Percentiles rank a stretch among this genome's conserved stretches.
phyloP scores from a whole-genome alignment of 495 filamentous ascomycete species.

The Tuber magnatum region DNA sequence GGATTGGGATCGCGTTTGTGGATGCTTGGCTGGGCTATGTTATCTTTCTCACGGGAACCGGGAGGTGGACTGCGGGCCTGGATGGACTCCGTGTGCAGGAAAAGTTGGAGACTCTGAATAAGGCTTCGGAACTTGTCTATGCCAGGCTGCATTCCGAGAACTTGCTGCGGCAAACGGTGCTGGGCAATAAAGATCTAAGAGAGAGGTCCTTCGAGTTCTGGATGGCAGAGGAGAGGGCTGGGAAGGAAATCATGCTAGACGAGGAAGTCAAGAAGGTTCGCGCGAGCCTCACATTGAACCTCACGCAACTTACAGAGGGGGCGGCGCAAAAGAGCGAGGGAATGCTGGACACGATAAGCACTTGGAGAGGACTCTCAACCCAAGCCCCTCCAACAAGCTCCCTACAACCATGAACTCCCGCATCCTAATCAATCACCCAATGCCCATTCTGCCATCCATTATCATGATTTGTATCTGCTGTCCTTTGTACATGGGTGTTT shows the following conservation, averaged over 20 bases:
- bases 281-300: conserved; percentile 51
- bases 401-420: not conserved
- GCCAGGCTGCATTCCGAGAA: conserved; percentile 49
- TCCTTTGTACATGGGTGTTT: not conserved
- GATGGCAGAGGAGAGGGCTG: conserved; percentile 50
- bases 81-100: conserved; percentile 46
- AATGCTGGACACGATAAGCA: conserved; percentile 25
- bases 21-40: conserved; percentile 56
- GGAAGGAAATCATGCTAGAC: conserved; percentile 56
- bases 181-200: conserved; percentile 50
- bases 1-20: conserved; percentile 52
- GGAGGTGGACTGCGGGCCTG: conserved; percentile 52
- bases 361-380: conserved; percentile 30
- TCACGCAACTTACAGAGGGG: conserved; percentile 51
- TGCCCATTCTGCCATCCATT: not conserved
- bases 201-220: conserved; percentile 48
- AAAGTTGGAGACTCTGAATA: conserved; percentile 46
- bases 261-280: conserved; percentile 54
- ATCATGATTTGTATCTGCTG: not conserved
- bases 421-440: not conserved
- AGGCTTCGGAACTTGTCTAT: conserved; percentile 43
- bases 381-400: not conserved
- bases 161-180: conserved; percentile 53
- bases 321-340: conserved; percentile 33
- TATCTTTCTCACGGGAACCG: conserved; percentile 66